These are phyloP conservation scores for Sporothrix sp. DNA, from an alignment of 2,329 filamentous ascomycete genomes.

Conservation along the genomic window DNA sequence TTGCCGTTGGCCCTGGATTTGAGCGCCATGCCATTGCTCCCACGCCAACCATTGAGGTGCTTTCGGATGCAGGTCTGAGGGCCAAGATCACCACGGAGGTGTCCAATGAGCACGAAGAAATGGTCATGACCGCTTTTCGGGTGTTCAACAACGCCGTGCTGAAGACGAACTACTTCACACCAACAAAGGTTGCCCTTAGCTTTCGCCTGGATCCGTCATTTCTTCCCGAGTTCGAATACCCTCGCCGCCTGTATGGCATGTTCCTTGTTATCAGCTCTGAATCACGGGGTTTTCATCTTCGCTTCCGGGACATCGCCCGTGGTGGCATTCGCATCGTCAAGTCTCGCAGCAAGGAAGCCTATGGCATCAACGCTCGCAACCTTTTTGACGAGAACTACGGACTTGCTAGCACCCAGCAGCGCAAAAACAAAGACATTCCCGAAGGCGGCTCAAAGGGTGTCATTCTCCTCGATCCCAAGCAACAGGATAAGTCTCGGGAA, in stretches of 20 bases:
- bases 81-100: conserved; percentile 71
- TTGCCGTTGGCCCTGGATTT: conserved; percentile 42
- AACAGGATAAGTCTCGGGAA: conserved; percentile 84
- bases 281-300: conserved; percentile 92
- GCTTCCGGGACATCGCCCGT: conserved; percentile 93
- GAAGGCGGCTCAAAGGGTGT: conserved; percentile 98
- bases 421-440: conserved; percentile 99
- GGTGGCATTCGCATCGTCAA: conserved; percentile 98
- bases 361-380: conserved; percentile 89
- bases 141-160: conserved; percentile 89
- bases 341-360: conserved; percentile 91
- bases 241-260: conserved; percentile 91
- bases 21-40: conserved; percentile 44
- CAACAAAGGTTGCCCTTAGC: conserved; percentile 94
- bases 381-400: conserved; percentile 99
- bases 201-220: conserved; percentile 88
- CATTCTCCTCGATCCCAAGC: conserved; percentile 82
- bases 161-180: conserved; percentile 97
- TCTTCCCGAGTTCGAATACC: conserved; percentile 84
- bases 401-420: conserved; percentile 93
- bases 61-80: conserved; percentile 64
- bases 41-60: conserved; percentile 53
- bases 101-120: conserved; percentile 87
- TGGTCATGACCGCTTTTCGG: conserved; percentile 95
- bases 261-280: conserved; percentile 97